Percentiles rank a stretch among this genome's conserved stretches.
phyloP scores from a whole-genome alignment of 2,329 filamentous ascomycete species.

The Cytospora piceicola region DNA sequence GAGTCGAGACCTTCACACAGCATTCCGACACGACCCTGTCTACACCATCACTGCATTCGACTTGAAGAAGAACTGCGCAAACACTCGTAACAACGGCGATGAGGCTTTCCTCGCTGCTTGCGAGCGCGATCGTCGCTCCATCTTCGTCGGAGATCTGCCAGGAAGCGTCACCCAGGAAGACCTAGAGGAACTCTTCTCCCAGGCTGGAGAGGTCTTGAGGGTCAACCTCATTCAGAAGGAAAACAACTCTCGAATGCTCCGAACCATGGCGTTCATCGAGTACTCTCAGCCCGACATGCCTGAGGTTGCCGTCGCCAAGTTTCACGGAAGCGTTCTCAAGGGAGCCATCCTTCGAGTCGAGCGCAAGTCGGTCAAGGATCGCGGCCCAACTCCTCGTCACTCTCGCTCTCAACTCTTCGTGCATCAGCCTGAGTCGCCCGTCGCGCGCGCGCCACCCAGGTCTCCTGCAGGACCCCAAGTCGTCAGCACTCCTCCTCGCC shows the following conservation, averaged over 20 bases:
- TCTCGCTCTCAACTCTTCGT: conserved; percentile 23
- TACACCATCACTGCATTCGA: conserved; percentile 41
- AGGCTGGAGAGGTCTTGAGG: conserved; percentile 37
- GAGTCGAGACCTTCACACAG: conserved; percentile 50
- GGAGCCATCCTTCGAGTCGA: conserved; percentile 27
- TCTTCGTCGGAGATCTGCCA: conserved; percentile 42
- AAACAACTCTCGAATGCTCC: conserved; percentile 23
- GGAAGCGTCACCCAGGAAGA: conserved; percentile 34
- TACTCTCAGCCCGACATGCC: conserved; percentile 32
- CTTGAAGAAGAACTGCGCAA: conserved; percentile 37
- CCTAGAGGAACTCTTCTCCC: conserved; percentile 34
- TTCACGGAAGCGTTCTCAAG: conserved; percentile 23
- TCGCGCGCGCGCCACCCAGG: conserved; percentile 12
- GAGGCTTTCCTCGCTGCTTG: conserved; percentile 40
- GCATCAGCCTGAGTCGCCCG: conserved; percentile 13
- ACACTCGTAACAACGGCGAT: conserved; percentile 35
- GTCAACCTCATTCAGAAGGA: conserved; percentile 39
- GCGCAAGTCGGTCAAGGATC: conserved; percentile 30
- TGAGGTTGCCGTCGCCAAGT: conserved; percentile 28
- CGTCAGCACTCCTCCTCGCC: conserved; percentile 22
- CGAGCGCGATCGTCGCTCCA: conserved; percentile 41
- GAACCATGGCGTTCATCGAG: conserved; percentile 40
- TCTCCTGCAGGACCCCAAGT: conserved; percentile 4
- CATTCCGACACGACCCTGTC: conserved; percentile 41
- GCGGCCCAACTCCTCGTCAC: conserved; percentile 16